Evolutionary conservation across 2,329 filamentous ascomycete species (phyloP), one percentile per base, ranked within the genome.

Genomic region (Ophiostoma sp.): DNA sequence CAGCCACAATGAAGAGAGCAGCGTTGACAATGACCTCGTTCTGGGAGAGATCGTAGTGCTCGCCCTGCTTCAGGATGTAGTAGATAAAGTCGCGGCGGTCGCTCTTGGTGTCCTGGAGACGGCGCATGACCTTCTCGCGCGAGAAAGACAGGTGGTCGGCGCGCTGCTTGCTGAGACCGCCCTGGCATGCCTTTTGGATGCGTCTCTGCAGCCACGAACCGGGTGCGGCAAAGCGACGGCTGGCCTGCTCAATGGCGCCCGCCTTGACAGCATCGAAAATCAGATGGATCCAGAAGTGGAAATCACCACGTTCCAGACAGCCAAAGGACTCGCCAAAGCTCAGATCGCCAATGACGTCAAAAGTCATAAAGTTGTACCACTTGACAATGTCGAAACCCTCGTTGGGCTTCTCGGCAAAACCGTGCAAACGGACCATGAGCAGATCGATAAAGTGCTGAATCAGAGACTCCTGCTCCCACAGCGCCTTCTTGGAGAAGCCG

Each of bases 361-460:
- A 78, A 0, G 77, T 78, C 19, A 70, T 72, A 72, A 45, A 78
- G 61, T 75, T 78, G 73, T 69, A 79, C 28, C 78, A 76, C 57
- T 76, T 78, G n/a, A 87, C 85, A 69, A 86, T 81, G 76, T 87
- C 86, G 73, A 87, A 85, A 0, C 77, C 7, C 57, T 63, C 9
- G 77, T 72, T 31, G 57, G 57, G 57, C 69, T 17, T 57, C 48
- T 28, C 48, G 9, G 45, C 75, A 6, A 70, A 59, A 36, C 72
- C 75, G 17, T 59, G 76, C 69, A 82, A 68, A 64, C 78, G 74
- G 71, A 76, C 66, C 31, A 82, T 77, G 55, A 84, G 73, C 64
- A 82, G 75, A 72, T 83, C 78, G 3, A 83, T 78, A 74, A 84
- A 83, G 6, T 74, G 75, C 25, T 76, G 77, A 70, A 85, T 82